Conservation (phyloP, 768 basidiomycete species). For the Agrocybe praecox region DNA sequence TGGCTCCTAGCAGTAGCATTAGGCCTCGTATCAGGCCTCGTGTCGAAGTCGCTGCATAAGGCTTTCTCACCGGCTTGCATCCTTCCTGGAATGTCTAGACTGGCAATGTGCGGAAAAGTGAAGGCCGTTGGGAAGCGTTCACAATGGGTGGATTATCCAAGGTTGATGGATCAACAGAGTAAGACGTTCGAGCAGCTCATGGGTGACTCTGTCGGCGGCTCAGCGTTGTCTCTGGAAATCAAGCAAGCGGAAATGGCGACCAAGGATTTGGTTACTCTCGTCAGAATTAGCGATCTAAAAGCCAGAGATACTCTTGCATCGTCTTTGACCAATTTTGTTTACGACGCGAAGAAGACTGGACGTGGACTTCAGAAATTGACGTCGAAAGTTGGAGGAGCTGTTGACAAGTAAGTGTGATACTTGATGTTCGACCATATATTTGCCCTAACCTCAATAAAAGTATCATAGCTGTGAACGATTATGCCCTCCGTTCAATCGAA, state of each 20-base stretch:
- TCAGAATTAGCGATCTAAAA: slow-evolving; percentile 63
- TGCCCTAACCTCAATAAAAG: slow-evolving; percentile 32
- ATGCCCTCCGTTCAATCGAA: slow-evolving; percentile 64
- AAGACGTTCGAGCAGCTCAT: slow-evolving; percentile 64
- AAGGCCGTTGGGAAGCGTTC: slow-evolving; percentile 22
- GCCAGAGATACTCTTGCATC: slow-evolving; percentile 60
- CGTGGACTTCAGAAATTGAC: slow-evolving; percentile 62
- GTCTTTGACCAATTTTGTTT: slow-evolving; percentile 53
- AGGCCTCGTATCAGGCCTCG: no score
- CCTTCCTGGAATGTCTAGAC: slow-evolving; percentile 58
- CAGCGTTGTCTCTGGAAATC: slow-evolving; percentile 64
- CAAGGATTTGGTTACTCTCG: slow-evolving; percentile 62
- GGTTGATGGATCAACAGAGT: slow-evolving; percentile 60
- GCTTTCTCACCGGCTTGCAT: slow-evolving; percentile 62
- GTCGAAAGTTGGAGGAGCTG: slow-evolving; percentile 70
- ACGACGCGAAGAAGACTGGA: slow-evolving; percentile 62
- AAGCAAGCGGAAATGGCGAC: slow-evolving; percentile 82
- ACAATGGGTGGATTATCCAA: slow-evolving; percentile 61
- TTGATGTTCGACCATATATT: not conserved
- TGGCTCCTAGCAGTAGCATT: slow-evolving; percentile 48
- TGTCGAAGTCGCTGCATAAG: slow-evolving; percentile 45
- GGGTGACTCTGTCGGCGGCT: slow-evolving; percentile 58
- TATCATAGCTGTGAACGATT: slow-evolving; percentile 74
- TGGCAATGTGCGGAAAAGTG: slow-evolving; percentile 41
- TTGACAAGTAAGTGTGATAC: slow-evolving; percentile 67